Base-by-base conservation (phyloP, 2,329 filamentous ascomycete species). In the Didymella pinodella region DNA sequence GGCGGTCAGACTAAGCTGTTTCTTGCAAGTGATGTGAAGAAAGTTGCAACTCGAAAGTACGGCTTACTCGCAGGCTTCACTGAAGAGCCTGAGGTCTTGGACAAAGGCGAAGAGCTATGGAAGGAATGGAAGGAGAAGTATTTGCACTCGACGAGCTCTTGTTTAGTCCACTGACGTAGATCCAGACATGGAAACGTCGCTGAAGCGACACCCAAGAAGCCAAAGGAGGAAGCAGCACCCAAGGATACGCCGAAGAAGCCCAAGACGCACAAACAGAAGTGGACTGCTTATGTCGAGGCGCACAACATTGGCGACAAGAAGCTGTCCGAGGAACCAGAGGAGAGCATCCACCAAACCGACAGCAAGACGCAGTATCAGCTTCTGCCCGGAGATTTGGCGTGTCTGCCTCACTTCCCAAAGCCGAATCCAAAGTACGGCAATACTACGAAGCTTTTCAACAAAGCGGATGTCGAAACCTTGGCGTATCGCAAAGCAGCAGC, bases 401-500 rank as follows among this genome's bases (percentile, higher is more conserved):
- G 56, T 7, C 22, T 65, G 26, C 45, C 59, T 38, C 51, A 54
- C 43, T 63, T 63, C 32, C 52, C 52, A 1, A 65, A 60, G 29
- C 52, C 44, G 20, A 65, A 64, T 14, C 47, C 46, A 1, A 53
- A 50, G 31, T 65, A 67, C 45, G 57, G 62, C 12, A 63, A 63
- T 12, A 61, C 32, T 12, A 60, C 43, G 8, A 66, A 67, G 54
- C n/a, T 65, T 10, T 67, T 65, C 43, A 32, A 59, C 4, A 54
- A 54, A n/a, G 34, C 43, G 4, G 54, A 57, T 34, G 59, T 61
- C 10, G 40, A 54, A 25, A 26, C 10, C 6, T 28, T 52, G 18
- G 48, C 54, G 4, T 40, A 47, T 22, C 41, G 43, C 11, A 54
- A 54, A 20, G 43, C 32, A 20, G 43, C 41, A 22, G 40, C 32